phyloP scores from a whole-genome alignment of 441 rosid genomes.

The Omphalea diandra region DNA sequence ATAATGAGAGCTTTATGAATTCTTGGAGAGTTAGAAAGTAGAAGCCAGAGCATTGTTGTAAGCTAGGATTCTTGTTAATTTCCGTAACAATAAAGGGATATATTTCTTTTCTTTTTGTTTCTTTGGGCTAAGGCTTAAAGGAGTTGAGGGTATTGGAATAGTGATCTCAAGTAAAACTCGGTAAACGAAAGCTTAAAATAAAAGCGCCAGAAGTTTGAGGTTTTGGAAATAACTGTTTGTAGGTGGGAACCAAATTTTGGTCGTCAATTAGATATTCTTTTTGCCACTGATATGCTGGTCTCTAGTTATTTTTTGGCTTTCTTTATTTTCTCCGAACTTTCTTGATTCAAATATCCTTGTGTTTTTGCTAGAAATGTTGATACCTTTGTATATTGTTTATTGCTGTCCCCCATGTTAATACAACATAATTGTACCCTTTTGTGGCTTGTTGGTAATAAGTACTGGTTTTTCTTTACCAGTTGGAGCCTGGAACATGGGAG shows the following conservation, averaged over 20 bases:
- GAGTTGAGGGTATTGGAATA: neutral
- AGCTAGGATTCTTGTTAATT: conserved; percentile 11
- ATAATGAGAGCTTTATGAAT: conserved; percentile 21
- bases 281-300: neutral
- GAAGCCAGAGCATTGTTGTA: conserved; percentile 9
- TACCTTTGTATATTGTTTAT: neutral
- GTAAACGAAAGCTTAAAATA: neutral
- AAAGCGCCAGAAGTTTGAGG: neutral
- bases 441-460: conserved; percentile 10
- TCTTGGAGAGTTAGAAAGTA: conserved; percentile 16
- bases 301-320: neutral
- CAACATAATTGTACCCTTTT: neutral
- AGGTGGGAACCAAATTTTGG: conserved; percentile 6
- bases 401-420: neutral
- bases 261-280: neutral
- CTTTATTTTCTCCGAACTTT: neutral
- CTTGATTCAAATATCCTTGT: neutral
- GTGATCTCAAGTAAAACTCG: neutral
- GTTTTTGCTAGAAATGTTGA: neutral
- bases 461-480: conserved; percentile 8
- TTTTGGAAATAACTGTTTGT: conserved; percentile 7
- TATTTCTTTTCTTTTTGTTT: neutral
- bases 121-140: neutral
- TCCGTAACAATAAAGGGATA: neutral
- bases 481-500: conserved; percentile 7